A percentile compares a stretch with the other conserved stretches of the same genome.
Conservation (phyloP, 345 rosid genomes). For the Passiflora organensis region DNA sequence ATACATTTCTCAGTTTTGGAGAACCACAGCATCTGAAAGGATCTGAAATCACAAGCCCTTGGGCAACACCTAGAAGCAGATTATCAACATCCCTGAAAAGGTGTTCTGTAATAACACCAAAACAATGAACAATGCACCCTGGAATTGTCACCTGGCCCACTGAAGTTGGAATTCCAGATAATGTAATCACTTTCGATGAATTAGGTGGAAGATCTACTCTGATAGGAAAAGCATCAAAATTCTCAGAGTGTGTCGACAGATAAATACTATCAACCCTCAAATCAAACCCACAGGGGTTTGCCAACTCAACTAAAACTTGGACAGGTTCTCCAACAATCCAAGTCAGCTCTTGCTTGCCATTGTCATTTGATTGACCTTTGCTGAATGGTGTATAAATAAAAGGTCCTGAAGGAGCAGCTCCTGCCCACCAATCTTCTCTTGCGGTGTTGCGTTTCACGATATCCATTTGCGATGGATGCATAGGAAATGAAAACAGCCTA, state of each 20-base stretch:
- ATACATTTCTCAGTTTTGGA: conserved; percentile 63
- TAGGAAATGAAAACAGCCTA: conserved; percentile 88
- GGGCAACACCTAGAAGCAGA: conserved; percentile 95
- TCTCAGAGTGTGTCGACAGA: conserved; percentile 79
- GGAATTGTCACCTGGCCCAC: conserved; percentile 74
- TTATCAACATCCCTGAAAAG: conserved; percentile 88
- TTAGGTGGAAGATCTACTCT: conserved; percentile 84
- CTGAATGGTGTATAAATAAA: conserved; percentile 97
- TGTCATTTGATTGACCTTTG: conserved; percentile 77
- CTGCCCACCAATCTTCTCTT: conserved; percentile 97
- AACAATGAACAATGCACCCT: conserved; percentile 91
- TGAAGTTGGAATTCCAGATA: conserved; percentile 91
- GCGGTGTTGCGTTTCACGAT: conserved; percentile 78
- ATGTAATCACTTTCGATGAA: conserved; percentile 90
- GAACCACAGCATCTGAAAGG: conserved; percentile 97
- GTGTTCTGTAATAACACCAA: conserved; percentile 95
- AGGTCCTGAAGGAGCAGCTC: conserved; percentile 96
- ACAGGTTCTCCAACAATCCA: conserved; percentile 99
- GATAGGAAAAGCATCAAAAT: conserved; percentile 91
- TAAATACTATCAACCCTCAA: conserved; percentile 88
- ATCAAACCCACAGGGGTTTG: conserved; percentile 96
- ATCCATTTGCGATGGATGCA: conserved; percentile 72
- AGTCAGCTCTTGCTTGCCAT: conserved; percentile 70
- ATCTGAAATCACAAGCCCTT: conserved; percentile 97
- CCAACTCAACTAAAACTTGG: conserved; percentile 96